These are phyloP conservation scores for Diaporthe amygdali DNA, from an alignment of 2,329 filamentous ascomycete genomes.

Conservation along the genomic window DNA sequence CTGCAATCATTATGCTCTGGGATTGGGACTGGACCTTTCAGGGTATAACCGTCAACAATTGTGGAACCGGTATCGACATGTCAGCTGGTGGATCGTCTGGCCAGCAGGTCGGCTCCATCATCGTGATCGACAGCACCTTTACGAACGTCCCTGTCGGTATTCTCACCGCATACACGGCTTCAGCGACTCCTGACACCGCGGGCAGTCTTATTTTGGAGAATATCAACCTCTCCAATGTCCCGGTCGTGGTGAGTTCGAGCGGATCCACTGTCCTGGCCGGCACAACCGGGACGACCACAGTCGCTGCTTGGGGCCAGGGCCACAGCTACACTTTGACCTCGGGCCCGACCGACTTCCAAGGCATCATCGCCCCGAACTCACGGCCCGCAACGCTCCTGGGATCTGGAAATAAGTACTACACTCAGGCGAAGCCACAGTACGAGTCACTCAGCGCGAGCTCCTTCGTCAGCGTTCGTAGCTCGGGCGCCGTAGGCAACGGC, in stretches of 20 bases:
- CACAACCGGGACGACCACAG: slow-evolving; percentile 49
- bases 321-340: slow-evolving; percentile 60
- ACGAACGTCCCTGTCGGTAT: slow-evolving; percentile 68
- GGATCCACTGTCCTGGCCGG: slow-evolving; percentile 59
- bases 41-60: slow-evolving; percentile 63
- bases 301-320: slow-evolving; percentile 72
- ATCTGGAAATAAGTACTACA: slow-evolving; percentile 53
- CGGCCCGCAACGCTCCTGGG: slow-evolving; percentile 58
- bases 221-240: slow-evolving; percentile 42
- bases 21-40: slow-evolving; percentile 77
- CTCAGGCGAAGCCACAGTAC: slow-evolving; percentile 78
- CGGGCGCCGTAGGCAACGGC: slow-evolving; percentile 53
- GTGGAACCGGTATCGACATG: slow-evolving; percentile 66
- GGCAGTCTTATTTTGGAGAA: slow-evolving; percentile 65
- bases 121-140: slow-evolving; percentile 73
- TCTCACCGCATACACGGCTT: slow-evolving; percentile 61
- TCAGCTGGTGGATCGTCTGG: slow-evolving; percentile 50
- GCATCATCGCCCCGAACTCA: slow-evolving; percentile 47
- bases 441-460: slow-evolving; percentile 57
- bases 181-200: slow-evolving; percentile 48
- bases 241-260: slow-evolving; percentile 44
- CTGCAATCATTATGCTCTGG: slow-evolving; percentile 56
- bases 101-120: slow-evolving; percentile 70
- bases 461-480: slow-evolving; percentile 56
- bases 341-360: slow-evolving; percentile 51